A percentile compares a stretch with the other conserved stretches of the same genome.
phyloP scores from a whole-genome alignment of 2,329 filamentous ascomycete species.

The Myriosclerotinia curreyana region DNA sequence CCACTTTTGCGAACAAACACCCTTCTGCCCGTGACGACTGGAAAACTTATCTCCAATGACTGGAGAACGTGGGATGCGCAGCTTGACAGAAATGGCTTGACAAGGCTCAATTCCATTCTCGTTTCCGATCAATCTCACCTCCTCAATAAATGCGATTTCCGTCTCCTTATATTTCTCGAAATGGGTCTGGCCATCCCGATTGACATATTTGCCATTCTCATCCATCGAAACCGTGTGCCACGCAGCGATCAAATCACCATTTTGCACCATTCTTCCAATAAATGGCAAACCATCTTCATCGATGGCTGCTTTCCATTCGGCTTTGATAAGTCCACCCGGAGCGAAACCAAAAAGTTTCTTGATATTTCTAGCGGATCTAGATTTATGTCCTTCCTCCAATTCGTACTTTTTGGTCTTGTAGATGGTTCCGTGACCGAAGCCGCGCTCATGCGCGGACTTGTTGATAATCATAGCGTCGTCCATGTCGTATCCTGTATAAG shows the following conservation, averaged over 20 bases:
- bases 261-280: conserved; percentile 71
- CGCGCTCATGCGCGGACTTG: conserved; percentile 92
- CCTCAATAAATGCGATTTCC: conserved; percentile 85
- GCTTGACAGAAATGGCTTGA: conserved; percentile 88
- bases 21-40: conserved; percentile 96
- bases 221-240: conserved; percentile 86
- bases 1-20: conserved; percentile 96
- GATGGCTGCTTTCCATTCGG: conserved; percentile 66
- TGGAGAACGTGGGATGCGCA: conserved; percentile 83
- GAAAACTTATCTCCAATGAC: conserved; percentile 99
- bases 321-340: conserved; percentile 68
- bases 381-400: conserved; percentile 71
- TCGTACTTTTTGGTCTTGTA: conserved; percentile 96
- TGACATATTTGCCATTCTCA: conserved; percentile 73
- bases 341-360: conserved; percentile 90
- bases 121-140: conserved; percentile 84
- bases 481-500: conserved; percentile 99
- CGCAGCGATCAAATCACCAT: conserved; percentile 82
- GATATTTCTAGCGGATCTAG: conserved; percentile 63
- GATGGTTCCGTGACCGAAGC: conserved; percentile 92
- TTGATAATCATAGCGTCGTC: conserved; percentile 99
- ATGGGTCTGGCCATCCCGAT: conserved; percentile 80
- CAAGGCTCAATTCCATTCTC: conserved; percentile 79
- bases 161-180: conserved; percentile 93
- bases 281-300: conserved; percentile 86